Evolutionary conservation across 2,329 filamentous ascomycete species (phyloP), one percentile per base, ranked within the genome.

Genomic region (Cladosporium sp.): DNA sequence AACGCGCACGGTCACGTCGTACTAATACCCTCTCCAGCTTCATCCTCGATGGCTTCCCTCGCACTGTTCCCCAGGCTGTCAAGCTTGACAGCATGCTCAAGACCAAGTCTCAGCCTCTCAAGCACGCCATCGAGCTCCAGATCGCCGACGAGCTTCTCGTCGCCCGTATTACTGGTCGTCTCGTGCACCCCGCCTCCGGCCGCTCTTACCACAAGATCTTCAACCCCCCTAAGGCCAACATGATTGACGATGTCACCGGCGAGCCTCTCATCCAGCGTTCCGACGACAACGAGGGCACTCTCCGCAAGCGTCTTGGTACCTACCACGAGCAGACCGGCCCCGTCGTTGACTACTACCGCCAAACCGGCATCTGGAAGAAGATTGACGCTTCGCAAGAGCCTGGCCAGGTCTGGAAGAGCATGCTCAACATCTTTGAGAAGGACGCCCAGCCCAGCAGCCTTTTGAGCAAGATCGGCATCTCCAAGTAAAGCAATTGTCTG

Each of bases 201-300:
- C 93, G 95, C 77, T 93, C 91, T 72, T 99, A 99, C 85, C 95
- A 99, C 88, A 95, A 90, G 82, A 91, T 95, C 80, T 99, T 99
- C 89, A 98, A 97, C 88, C 95, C 95, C 61, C 95, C 95, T 75
- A 97, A 97, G 88, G 82, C 88, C 74, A 76, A 86, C 71, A 98
- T 98, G 95, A 96, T 89, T 78, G 95, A 99, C 81, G 95, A 99
- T 80, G 81, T 97, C 72, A 98, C 95, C 23, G 95, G 95, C 80
- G 95, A 99, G 86, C 93, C 94, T 58, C 85, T 99, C 72, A 91
- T 98, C 75, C 95, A 98, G 85, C 90, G 95, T 75, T 94, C 91
- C 71, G 95, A 99, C 79, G 95, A 99, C 84, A 99, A 98, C 80
- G 93, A 91, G 73, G 94, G 93, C 10, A 92, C 95, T 53, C 87